Conservation (phyloP, 139 green algal species). For the Spirogloea muscicola region DNA sequence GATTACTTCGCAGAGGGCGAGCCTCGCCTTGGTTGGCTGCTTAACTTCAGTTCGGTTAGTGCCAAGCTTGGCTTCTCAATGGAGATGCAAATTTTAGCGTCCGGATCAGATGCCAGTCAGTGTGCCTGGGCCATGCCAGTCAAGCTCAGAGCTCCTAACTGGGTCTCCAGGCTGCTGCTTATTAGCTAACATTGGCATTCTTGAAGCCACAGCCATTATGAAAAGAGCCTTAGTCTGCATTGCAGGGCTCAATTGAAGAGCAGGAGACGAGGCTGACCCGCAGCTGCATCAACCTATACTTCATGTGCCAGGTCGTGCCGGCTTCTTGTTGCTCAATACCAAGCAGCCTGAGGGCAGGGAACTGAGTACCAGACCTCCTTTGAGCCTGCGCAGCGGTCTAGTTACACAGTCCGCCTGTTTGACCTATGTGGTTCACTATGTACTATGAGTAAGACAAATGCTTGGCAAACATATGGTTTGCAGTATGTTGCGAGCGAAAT, state of each 20-base stretch:
- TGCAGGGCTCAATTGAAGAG: constrained; percentile 75
- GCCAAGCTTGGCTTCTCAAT: neutral
- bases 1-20: constrained; percentile 64
- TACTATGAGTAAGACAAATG: neutral
- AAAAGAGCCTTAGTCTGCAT: neutral
- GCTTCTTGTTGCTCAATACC: neutral
- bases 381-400: neutral
- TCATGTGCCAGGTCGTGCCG: constrained; percentile 80
- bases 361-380: too few species aligned
- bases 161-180: neutral
- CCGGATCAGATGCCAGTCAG: neutral
- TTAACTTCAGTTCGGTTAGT: constrained; percentile 80
- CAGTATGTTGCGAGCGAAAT: too few species aligned
- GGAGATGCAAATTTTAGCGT: neutral
- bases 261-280: constrained; percentile 68
- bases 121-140: neutral
- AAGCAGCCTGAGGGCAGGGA: neutral
- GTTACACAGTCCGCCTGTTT: neutral
- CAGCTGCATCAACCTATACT: constrained; percentile 85
- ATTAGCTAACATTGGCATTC: neutral
- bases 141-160: neutral
- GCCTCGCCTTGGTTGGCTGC: constrained; percentile 82
- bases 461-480: too few species aligned
- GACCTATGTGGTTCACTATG: neutral
- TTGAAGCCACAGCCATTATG: neutral